Conservation (phyloP, 306 rosid genomes). For the Oxytropis ochrocephala region DNA sequence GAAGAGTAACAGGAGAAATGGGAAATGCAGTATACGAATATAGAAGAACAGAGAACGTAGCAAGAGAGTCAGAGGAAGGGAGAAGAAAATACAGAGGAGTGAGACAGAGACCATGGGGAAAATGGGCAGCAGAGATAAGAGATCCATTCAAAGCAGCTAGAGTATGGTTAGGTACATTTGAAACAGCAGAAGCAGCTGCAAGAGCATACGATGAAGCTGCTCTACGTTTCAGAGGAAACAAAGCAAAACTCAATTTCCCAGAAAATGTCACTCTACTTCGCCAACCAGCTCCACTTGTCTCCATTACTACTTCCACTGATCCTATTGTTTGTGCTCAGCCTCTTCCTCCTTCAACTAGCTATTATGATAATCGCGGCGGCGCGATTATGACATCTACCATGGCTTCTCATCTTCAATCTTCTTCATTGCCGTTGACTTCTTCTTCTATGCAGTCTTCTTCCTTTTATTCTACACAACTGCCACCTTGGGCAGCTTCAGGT, state of each 20-base stretch:
- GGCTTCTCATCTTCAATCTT: slow-evolving; percentile 31
- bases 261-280: slow-evolving; percentile 58
- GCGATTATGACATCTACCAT: slow-evolving; percentile 14
- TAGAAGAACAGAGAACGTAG: slow-evolving; percentile 6
- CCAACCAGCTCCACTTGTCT: slow-evolving; percentile 16
- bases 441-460: neutral
- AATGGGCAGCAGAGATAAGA: slow-evolving; percentile 71
- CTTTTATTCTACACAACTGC: slow-evolving; percentile 9
- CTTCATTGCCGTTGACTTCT: slow-evolving; percentile 6
- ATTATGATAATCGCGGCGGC: neutral
- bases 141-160: slow-evolving; percentile 64
- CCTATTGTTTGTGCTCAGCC: slow-evolving; percentile 38
- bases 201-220: slow-evolving; percentile 66
- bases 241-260: slow-evolving; percentile 67
- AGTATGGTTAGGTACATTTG: slow-evolving; percentile 65
- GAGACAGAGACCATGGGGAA: slow-evolving; percentile 73
- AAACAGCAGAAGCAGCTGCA: slow-evolving; percentile 57
- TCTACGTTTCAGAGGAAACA: slow-evolving; percentile 54
- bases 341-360: neutral
- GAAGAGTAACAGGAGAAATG: neutral
- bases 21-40: slow-evolving; percentile 38
- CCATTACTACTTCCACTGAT: slow-evolving; percentile 37
- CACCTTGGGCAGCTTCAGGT: slow-evolving; percentile 32
- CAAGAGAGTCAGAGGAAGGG: slow-evolving; percentile 3
- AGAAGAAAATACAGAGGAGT: slow-evolving; percentile 63